Conservation (phyloP, 805 yeast genomes). For the Kodamaea nitidulidarum region DNA sequence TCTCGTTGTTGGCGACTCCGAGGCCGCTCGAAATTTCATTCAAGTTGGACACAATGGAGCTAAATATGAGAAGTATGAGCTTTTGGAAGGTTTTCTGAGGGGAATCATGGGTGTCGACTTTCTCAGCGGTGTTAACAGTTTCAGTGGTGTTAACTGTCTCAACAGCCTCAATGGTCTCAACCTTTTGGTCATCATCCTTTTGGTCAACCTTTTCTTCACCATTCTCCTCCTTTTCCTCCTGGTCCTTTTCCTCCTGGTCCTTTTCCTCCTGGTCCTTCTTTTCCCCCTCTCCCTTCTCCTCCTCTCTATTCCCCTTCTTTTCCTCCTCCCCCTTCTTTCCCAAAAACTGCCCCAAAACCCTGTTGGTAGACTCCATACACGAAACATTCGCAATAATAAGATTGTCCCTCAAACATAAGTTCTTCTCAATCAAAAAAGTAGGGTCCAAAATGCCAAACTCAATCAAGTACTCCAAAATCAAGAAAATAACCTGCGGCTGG, state of each 20-base stretch:
- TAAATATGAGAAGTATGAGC: constrained; percentile 19
- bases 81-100: constrained; percentile 14
- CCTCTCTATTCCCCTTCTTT: neutral
- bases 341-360: constrained; percentile 25
- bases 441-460: constrained; percentile 35
- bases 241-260: constrained; percentile 9
- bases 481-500: constrained; percentile 43
- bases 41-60: constrained; percentile 27
- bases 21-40: constrained; percentile 20
- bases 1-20: constrained; percentile 14
- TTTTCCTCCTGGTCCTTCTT: constrained; percentile 1
- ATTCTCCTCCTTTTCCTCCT: constrained; percentile 7
- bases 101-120: neutral
- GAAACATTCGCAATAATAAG: constrained; percentile 38
- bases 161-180: constrained; percentile 3
- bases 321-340: constrained; percentile 11
- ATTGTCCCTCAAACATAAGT: constrained; percentile 25
- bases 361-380: constrained; percentile 40
- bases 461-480: constrained; percentile 40
- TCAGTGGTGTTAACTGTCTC: neutral
- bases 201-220: neutral
- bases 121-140: neutral
- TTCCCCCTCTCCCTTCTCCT: neutral
- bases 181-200: neutral
- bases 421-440: constrained; percentile 23